Conservation (phyloP, 2,329 filamentous ascomycete genomes). For the Fusarium subtropicale region DNA sequence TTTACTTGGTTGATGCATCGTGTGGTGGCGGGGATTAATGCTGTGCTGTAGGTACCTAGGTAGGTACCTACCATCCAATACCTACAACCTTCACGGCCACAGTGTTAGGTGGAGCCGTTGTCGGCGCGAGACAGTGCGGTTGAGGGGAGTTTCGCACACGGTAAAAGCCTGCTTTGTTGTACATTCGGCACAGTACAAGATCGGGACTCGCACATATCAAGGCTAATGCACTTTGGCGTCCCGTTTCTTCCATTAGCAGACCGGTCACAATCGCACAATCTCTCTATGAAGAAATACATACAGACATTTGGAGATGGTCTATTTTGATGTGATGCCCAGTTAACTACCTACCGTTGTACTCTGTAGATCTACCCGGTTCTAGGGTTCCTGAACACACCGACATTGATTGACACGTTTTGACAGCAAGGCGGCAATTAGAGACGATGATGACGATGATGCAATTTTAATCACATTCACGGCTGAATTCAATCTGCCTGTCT, state of each 20-base stretch:
- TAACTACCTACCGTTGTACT: background rate
- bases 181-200: constrained; percentile 12
- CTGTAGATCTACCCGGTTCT: constrained; percentile 7
- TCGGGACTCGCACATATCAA: constrained; percentile 25
- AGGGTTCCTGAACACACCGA: constrained; percentile 22
- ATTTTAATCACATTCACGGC: background rate
- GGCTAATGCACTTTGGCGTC: constrained; percentile 8
- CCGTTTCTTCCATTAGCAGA: constrained; percentile 9
- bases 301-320: constrained; percentile 7
- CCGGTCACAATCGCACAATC: constrained; percentile 17
- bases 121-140: constrained; percentile 39
- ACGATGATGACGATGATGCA: background rate
- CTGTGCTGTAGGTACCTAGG: background rate
- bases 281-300: background rate
- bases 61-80: background rate
- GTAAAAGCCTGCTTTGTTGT: no score
- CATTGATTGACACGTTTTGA: constrained; percentile 22
- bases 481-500: background rate
- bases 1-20: background rate
- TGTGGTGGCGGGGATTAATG: constrained; percentile 32
- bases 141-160: constrained; percentile 24
- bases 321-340: background rate
- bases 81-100: background rate
- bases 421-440: constrained; percentile 1
- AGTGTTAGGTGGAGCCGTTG: constrained; percentile 22